Evolutionary conservation across 768 basidiomycete genomes (phyloP).

Genomic region (Trametes meyenii): DNA sequence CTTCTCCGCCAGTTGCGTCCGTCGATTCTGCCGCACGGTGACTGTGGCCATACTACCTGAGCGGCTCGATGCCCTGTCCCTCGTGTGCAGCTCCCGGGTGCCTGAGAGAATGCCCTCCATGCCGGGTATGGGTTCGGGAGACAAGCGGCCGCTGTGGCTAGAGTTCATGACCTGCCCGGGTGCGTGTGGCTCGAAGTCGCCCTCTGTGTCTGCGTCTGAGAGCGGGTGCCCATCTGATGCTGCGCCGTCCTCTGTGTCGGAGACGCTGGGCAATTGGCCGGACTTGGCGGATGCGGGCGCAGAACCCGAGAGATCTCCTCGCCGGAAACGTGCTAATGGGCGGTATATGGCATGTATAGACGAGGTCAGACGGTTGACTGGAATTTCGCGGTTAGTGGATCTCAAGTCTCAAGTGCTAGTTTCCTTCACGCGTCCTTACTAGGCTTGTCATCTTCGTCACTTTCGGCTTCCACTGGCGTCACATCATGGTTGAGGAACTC

Average conservation of each 20-base stretch:
- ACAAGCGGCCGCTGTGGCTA: conserved; percentile 6
- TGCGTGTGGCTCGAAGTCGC: conserved; percentile 59
- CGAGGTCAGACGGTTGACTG: conserved; percentile 64
- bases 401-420: background rate
- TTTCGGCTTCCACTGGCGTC: conserved; percentile 53
- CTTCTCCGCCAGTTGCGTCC: conserved; percentile 82
- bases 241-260: conserved; percentile 38
- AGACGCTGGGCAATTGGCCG: conserved; percentile 26
- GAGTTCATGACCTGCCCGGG: conserved; percentile 1
- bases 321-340: conserved; percentile 70
- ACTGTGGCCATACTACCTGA: conserved; percentile 74
- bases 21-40: conserved; percentile 68
- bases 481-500: conserved; percentile 49
- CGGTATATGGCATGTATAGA: conserved; percentile 89
- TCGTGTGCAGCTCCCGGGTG: conserved; percentile 16
- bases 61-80: conserved; percentile 15
- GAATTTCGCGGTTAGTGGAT: background rate
- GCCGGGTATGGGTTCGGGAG: conserved; percentile 24
- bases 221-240: conserved; percentile 38
- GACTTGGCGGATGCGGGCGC: conserved; percentile 24
- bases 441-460: conserved; percentile 64
- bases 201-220: conserved; percentile 58
- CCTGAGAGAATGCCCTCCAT: conserved; percentile 15
- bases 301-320: conserved; percentile 35
- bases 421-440: conserved; percentile 20